Evolutionary conservation across 2,329 filamentous ascomycete genomes (phyloP), one percentile per base, ranked within the genome.

Genomic region (Pseudogymnoascus sp.): DNA sequence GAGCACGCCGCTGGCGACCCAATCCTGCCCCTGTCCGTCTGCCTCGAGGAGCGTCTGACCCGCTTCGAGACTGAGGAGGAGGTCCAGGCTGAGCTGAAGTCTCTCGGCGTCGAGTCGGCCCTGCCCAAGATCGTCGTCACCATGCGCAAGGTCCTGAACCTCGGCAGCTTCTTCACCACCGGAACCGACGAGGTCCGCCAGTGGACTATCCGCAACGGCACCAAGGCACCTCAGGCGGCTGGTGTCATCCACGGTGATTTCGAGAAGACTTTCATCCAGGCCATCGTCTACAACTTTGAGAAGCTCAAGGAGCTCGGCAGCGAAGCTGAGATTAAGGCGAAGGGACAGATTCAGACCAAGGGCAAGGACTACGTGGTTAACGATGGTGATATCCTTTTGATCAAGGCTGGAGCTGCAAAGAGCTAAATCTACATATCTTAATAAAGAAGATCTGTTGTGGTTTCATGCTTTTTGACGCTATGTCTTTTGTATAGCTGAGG

Each of bases 251-350:
- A 99, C 79, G 91, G 88, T 69, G 95, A 99, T 76, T 97, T 99
- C 69, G 95, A 99, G 78, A 99, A 99, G 87, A 99, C 96, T 0
- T 99, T 99, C 75, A 99, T 99, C 72, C 96, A 99, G 79, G 89
- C 83, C 67, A 84, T 99, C 68, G 92, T 97, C 31, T 97, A 96
- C 80, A 97, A 96, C 80, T 99, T 86, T 78, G 81, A 75, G 26
- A 79, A 83, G 1, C 80, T 99, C 62, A 91, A 88, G 79, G 95
- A 97, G 78, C 80, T 90, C 60, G 93, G 93, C 62, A 91, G 96
- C 68, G 95, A 99, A 80, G 81, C 86, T 23, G 85, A 89, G 69
- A 90, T 97, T 69, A 96, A 93, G 82, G 85, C 93, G 26, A 93
- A 93, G 77, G 95, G 95, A 72, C 99, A 99, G 82, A 77, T 99